Evolutionary conservation across 2,329 filamentous ascomycete genomes (phyloP).

Genomic region (Cryphonectria parasitica): DNA sequence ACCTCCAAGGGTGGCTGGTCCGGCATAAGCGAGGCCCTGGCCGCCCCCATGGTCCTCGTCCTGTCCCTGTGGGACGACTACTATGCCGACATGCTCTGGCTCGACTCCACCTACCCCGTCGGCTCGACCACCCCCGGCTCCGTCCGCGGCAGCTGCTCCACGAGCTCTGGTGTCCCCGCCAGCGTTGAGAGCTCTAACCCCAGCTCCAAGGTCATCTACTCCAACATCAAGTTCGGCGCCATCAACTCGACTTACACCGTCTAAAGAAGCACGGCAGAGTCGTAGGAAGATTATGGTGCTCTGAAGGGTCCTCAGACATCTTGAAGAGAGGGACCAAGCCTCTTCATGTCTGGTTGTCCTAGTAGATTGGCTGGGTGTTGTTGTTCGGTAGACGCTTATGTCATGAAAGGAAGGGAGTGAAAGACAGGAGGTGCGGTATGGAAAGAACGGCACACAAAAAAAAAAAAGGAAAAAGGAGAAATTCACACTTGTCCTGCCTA

Average conservation of each 20-base stretch:
- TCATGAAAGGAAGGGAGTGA: neutral
- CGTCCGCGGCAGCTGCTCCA: constrained; percentile 58
- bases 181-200: constrained; percentile 52
- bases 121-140: constrained; percentile 50
- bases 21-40: constrained; percentile 55
- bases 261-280: neutral
- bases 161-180: constrained; percentile 54
- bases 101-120: constrained; percentile 68
- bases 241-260: constrained; percentile 55
- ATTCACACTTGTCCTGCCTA: neutral
- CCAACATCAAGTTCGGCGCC: constrained; percentile 62
- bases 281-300: neutral
- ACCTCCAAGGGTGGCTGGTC: constrained; percentile 58
- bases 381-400: neutral
- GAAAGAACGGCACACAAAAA: neutral
- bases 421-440: constrained; percentile 14
- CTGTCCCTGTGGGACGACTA: constrained; percentile 67
- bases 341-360: neutral
- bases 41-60: constrained; percentile 51
- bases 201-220: constrained; percentile 58
- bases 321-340: neutral
- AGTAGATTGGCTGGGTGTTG: neutral
- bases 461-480: neutral
- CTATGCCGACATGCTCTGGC: constrained; percentile 72
- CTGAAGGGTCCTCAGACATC: neutral